These are phyloP conservation scores for Ligustrum vulgare DNA, from an alignment of 257 asterid genomes.

Conservation along the genomic window DNA sequence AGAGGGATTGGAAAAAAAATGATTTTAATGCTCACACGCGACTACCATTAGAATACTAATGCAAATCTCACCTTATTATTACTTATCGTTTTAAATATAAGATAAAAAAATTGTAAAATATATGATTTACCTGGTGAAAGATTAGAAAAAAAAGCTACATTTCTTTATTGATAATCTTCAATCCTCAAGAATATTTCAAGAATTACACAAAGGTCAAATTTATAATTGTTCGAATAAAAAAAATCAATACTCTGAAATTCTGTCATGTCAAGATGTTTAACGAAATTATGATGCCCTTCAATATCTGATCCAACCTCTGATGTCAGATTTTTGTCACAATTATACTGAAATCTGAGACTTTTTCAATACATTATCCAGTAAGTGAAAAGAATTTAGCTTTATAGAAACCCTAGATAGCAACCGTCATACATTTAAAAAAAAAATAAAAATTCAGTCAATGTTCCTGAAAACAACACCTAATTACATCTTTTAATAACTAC, in stretches of 20 bases:
- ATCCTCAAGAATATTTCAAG: neutral
- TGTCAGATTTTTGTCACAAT: slow-evolving; percentile 4
- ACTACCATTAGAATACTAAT: too few relatives aligned
- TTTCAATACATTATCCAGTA: too few relatives aligned
- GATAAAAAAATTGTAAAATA: neutral
- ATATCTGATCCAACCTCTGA: slow-evolving; percentile 21
- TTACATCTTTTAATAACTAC: slow-evolving; percentile 23
- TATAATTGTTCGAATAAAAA: neutral
- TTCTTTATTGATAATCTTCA: neutral
- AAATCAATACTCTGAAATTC: neutral
- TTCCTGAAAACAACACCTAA: too few relatives aligned
- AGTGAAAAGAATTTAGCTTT: slow-evolving; percentile 10
- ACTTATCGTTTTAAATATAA: neutral
- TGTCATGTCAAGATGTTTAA: slow-evolving; percentile 19
- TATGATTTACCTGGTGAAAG: neutral
- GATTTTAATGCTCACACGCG: too few relatives aligned
- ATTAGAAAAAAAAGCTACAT: neutral
- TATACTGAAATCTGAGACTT: neutral
- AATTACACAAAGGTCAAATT: neutral
- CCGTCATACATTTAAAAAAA: neutral
- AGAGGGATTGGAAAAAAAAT: neutral
- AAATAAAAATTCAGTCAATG: neutral
- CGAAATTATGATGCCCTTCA: slow-evolving; percentile 1
- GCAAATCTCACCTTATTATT: too few relatives aligned
- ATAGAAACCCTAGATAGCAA: slow-evolving; percentile 28